Base-by-base conservation (phyloP, 2,329 filamentous ascomycete genomes). In the Colletotrichum lentis region DNA sequence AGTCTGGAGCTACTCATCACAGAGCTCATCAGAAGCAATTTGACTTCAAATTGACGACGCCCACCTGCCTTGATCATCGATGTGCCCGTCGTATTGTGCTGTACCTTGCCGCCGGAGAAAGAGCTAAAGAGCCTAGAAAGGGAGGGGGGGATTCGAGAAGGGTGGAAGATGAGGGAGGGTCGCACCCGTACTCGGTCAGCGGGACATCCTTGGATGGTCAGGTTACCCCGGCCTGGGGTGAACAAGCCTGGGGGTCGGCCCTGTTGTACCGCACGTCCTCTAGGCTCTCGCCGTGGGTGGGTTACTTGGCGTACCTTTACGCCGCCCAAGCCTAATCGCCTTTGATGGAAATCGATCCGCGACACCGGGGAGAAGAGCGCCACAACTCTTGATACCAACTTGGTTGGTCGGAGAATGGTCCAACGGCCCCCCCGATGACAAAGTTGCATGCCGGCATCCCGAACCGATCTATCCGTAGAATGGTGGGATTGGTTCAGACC, bases 111-210 rank as follows among this genome's bases (percentile, higher is more conserved):
- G 64, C 54, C 18, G 27, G 54, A 46, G 54, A 49, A 46, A 47
- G 27, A 24, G 43, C 27, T 35, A 58, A 27, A 58, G 41, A 58
- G 27, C 6, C 27, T 31, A 52, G 18, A 35, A 6, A 50, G 24
- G 62, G 65, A 52, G 55, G 24, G 62, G 65, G 56, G 58, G 39
- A 64, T 70, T 70, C 68, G 65, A 70, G 68, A 70, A 69, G 67
- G 49, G 55, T 54, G 35, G 47, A 59, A 64, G 54, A 69, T 62
- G 65, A 68, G 61, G 55, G 67, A 67, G 64, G 67, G 67, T 69
- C 53, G 46, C 63, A 69, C 58, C 67, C 62, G 67, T 70, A 65
- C 64, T 56, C 24, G 60, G 64, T 64, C 64, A 54, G 64, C 64
- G 46, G 64, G 58, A 64, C 54, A 69, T 57, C 58, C 67, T 62